A percentile compares a stretch with the other conserved stretches of the same genome.
Evolutionary conservation across 352 stramenopile species (phyloP).

Genomic region (Phytophthora pinifolia): DNA sequence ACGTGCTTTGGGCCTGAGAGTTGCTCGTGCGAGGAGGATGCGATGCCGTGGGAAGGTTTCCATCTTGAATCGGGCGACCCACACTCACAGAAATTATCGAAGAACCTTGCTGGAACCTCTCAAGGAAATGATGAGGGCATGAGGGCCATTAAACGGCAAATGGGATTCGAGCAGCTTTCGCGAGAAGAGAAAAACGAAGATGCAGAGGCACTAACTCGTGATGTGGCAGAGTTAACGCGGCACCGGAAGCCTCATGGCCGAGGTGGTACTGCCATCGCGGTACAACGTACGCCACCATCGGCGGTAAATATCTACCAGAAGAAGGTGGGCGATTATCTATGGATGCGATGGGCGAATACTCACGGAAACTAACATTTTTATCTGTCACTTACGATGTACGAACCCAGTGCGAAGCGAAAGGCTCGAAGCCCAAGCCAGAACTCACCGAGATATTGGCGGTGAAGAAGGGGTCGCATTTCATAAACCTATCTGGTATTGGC

Average conservation of each 20-base stretch:
- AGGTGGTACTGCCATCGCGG: background rate
- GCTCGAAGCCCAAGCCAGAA: conserved; percentile 35
- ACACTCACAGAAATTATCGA: background rate
- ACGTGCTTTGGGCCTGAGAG: conserved; percentile 41
- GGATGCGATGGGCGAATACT: background rate
- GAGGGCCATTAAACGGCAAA: conserved; percentile 65
- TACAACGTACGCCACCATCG: conserved; percentile 21
- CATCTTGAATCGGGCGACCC: conserved; percentile 26
- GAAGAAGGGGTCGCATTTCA: conserved; percentile 35
- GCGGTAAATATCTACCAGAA: conserved; percentile 38
- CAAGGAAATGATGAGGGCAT: conserved; percentile 46
- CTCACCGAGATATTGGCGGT: conserved; percentile 45
- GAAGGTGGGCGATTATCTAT: conserved; percentile 28
- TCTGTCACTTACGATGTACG: background rate
- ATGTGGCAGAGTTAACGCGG: conserved; percentile 34
- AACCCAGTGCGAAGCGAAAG: conserved; percentile 45
- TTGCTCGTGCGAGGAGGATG: conserved; percentile 55
- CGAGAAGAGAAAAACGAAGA: conserved; percentile 24
- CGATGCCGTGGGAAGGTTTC: conserved; percentile 56
- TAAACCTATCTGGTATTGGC: conserved; percentile 52
- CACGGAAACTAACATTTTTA: background rate
- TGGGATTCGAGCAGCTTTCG: conserved; percentile 45
- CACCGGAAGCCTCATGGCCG: conserved; percentile 2
- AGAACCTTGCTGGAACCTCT: background rate
- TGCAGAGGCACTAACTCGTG: conserved; percentile 12